Evolutionary conservation across 352 stramenopile genomes (phyloP).

Genomic region (Pythium vanterpoolii): DNA sequence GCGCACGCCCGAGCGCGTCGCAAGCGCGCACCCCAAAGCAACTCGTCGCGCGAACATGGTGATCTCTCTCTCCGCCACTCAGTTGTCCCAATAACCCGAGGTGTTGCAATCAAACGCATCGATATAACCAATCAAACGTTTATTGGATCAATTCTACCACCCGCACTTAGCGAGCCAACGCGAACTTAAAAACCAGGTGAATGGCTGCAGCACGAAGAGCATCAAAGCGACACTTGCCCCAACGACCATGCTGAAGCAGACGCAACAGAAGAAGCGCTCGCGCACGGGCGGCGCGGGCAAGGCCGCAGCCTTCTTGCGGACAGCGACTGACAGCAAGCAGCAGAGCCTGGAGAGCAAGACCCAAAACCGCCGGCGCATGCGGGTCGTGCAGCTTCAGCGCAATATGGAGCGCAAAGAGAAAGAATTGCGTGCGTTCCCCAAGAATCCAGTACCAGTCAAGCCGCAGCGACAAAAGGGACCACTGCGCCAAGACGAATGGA

Average conservation of each 20-base stretch:
- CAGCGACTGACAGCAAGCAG: constrained; percentile 56
- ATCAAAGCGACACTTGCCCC: neutral
- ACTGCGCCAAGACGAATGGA: constrained; percentile 60
- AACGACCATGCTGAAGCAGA: constrained; percentile 46
- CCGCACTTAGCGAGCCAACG: constrained; percentile 12
- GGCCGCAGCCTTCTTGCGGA: constrained; percentile 61
- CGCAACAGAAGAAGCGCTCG: constrained; percentile 53
- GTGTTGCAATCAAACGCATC: constrained; percentile 9
- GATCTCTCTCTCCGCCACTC: constrained; percentile 28
- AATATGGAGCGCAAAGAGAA: constrained; percentile 67
- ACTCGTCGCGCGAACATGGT: constrained; percentile 45
- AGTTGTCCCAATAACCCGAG: neutral
- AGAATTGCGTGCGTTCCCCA: constrained; percentile 57
- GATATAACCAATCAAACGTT: constrained; percentile 11
- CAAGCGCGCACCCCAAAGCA: constrained; percentile 26
- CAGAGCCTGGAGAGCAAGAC: constrained; percentile 59
- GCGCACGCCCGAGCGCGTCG: constrained; percentile 36
- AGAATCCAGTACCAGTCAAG: constrained; percentile 35
- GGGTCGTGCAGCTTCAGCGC: constrained; percentile 78
- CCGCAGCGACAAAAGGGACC: constrained; percentile 50
- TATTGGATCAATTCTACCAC: neutral
- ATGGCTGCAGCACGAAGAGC: constrained; percentile 17
- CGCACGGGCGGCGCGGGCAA: constrained; percentile 35
- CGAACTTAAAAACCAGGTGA: constrained; percentile 19
- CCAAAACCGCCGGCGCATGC: constrained; percentile 67